Evolutionary conservation across 2,329 filamentous ascomycete genomes (phyloP).

Genomic region (Septoria petroselini): DNA sequence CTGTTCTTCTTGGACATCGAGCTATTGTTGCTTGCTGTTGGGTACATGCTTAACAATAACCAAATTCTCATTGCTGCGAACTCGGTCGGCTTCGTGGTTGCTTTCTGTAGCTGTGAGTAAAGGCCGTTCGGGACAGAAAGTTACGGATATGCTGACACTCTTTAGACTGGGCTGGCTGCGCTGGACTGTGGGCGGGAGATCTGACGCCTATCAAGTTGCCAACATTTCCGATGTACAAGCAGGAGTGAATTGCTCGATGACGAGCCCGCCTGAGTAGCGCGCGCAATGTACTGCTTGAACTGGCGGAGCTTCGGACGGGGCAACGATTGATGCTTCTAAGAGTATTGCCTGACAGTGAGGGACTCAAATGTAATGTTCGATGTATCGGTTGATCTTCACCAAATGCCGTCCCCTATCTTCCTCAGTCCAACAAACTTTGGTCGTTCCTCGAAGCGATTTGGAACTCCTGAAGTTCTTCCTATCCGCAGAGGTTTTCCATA

Average conservation of each 20-base stretch:
- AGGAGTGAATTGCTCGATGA: not conserved
- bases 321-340: too few species aligned
- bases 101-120: slow-evolving; percentile 1
- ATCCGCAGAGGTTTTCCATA: not conserved
- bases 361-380: too few species aligned
- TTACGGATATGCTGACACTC: not conserved
- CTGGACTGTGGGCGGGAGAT: not conserved
- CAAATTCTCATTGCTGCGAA: not conserved
- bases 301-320: too few species aligned
- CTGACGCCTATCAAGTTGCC: slow-evolving; percentile 1
- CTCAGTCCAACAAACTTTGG: not conserved
- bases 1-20: slow-evolving; percentile 5
- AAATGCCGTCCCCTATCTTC: not conserved
- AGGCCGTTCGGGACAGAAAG: not conserved
- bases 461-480: not conserved
- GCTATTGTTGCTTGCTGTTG: slow-evolving; percentile 2
- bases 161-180: slow-evolving; percentile 8
- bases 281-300: too few species aligned
- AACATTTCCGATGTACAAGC: slow-evolving; percentile 7
- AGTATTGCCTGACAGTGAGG: too few species aligned
- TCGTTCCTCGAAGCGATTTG: not conserved
- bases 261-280: too few species aligned
- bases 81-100: slow-evolving; percentile 3
- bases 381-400: not conserved
- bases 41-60: slow-evolving; percentile 2